Conservation (phyloP, 2,329 filamentous ascomycete species). For the Verticillium alfalfae region DNA sequence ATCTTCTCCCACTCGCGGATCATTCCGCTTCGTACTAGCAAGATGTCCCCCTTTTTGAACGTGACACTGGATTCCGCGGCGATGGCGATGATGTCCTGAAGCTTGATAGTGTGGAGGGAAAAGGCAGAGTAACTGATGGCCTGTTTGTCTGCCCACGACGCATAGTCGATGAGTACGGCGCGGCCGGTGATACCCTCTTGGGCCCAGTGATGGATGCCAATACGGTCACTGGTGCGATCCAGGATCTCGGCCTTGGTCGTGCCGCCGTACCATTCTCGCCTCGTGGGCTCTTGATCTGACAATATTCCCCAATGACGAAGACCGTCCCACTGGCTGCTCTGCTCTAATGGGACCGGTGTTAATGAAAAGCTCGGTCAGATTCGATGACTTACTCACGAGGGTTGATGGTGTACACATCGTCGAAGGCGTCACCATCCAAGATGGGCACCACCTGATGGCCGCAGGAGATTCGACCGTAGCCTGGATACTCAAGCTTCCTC, state of each 20-base stretch:
- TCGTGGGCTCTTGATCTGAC: conserved; percentile 14
- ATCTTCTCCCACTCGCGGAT: conserved; percentile 22
- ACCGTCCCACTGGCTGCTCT: conserved; percentile 34
- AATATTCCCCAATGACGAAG: conserved; percentile 22
- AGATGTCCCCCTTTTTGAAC: conserved; percentile 45
- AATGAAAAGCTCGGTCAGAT: neutral
- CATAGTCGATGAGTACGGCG: conserved; percentile 48
- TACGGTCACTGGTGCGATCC: conserved; percentile 33
- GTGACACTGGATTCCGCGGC: conserved; percentile 33
- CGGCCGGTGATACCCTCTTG: conserved; percentile 40
- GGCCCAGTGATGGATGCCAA: conserved; percentile 44
- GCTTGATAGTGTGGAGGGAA: conserved; percentile 42
- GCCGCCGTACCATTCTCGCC: conserved; percentile 21
- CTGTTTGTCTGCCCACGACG: conserved; percentile 41
- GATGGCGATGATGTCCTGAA: conserved; percentile 5
- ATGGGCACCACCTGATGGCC: conserved; percentile 44
- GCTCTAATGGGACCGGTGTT: conserved; percentile 8
- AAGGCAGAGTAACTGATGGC: conserved; percentile 47
- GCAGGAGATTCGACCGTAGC: conserved; percentile 44
- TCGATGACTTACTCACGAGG: conserved; percentile 19
- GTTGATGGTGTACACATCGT: conserved; percentile 46
- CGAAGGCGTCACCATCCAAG: conserved; percentile 40
- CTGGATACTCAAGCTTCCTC: conserved; percentile 49
- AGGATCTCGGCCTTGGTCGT: conserved; percentile 33
- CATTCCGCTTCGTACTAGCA: conserved; percentile 37